These are phyloP conservation scores for Allium sativum DNA, from an alignment of 106 monocot species.

Conservation along the genomic window DNA sequence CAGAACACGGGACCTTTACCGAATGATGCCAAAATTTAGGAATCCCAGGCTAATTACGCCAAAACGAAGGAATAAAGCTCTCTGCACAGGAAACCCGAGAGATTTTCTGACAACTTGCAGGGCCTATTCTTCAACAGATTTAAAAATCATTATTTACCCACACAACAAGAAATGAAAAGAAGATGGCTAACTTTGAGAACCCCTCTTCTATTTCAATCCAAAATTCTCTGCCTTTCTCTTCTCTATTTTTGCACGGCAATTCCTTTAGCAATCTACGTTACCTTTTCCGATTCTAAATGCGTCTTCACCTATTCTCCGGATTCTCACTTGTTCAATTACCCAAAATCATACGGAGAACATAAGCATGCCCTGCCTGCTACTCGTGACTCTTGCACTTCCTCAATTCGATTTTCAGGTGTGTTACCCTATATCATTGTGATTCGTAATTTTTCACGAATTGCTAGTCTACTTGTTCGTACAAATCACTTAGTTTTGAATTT, in stretches of 20 bases:
- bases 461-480: not conserved
- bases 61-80: too few relatives aligned
- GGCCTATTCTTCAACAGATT: too few relatives aligned
- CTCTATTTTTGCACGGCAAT: conserved; percentile 81
- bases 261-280: conserved; percentile 51
- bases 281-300: conserved; percentile 36
- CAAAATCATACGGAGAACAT: conserved; percentile 66
- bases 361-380: conserved; percentile 72
- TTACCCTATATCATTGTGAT: not conserved
- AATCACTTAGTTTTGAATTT: not conserved
- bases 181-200: conserved; percentile 13
- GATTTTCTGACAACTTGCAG: too few relatives aligned
- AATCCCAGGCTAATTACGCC: too few relatives aligned
- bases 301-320: conserved; percentile 4
- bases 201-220: conserved; percentile 67
- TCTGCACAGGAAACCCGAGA: too few relatives aligned
- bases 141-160: too few relatives aligned
- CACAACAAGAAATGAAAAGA: conserved; percentile 1
- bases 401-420: conserved; percentile 61
- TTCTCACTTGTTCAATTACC: conserved; percentile 44
- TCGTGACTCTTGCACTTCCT: conserved; percentile 46
- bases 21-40: too few relatives aligned
- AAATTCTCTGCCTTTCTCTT: conserved; percentile 69
- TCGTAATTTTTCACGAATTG: not conserved
- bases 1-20: too few relatives aligned